Percentiles rank a stretch among this genome's conserved stretches.
Conservation (phyloP, 2,329 filamentous ascomycete genomes). For the Periconia macrospinosa region DNA sequence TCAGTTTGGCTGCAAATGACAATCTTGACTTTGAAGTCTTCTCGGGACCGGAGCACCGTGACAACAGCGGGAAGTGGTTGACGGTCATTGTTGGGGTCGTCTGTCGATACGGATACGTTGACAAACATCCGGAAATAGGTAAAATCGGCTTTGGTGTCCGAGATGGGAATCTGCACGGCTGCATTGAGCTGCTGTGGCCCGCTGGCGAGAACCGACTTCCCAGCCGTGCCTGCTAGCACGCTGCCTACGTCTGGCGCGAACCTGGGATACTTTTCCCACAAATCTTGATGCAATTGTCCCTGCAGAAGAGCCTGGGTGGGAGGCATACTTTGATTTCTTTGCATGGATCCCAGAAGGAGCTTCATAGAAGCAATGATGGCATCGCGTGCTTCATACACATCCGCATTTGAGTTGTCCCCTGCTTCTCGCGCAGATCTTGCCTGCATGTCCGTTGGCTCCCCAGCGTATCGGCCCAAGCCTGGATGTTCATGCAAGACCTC, state of each 20-base stretch:
- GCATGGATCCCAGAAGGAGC: conserved; percentile 80
- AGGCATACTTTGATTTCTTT: conserved; percentile 77
- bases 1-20: conserved; percentile 79
- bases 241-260: conserved; percentile 72
- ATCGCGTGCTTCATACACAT: conserved; percentile 55
- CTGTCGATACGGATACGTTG: conserved; percentile 73
- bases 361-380: conserved; percentile 66
- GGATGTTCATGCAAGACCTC: conserved; percentile 46
- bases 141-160: conserved; percentile 74
- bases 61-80: conserved; percentile 74
- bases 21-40: conserved; percentile 70
- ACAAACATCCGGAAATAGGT: conserved; percentile 78
- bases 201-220: conserved; percentile 50
- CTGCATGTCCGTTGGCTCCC: conserved; percentile 24
- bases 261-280: conserved; percentile 78
- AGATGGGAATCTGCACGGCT: conserved; percentile 71
- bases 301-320: conserved; percentile 67
- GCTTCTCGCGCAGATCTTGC: conserved; percentile 30
- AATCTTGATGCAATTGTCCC: conserved; percentile 70
- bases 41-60: conserved; percentile 71
- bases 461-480: conserved; percentile 23
- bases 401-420: conserved; percentile 49
- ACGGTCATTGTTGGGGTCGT: conserved; percentile 65
- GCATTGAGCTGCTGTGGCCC: conserved; percentile 51
- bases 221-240: conserved; percentile 64